Conservation (phyloP, 2,329 filamentous ascomycete genomes). For the Incumbomyces delicatus region DNA sequence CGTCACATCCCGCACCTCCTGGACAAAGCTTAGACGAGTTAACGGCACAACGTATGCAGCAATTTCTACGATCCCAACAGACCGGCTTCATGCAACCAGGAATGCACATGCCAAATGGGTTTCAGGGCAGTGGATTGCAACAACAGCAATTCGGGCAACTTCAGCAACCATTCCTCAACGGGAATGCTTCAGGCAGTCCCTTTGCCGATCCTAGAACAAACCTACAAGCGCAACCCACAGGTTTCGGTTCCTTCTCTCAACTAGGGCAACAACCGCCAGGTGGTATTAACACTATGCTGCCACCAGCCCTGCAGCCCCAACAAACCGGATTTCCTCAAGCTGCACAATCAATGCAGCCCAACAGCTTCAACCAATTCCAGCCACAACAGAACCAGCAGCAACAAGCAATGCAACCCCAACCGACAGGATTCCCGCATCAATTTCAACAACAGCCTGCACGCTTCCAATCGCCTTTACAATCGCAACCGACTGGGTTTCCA, state of each 20-base stretch:
- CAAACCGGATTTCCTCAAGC: conserved; percentile 38
- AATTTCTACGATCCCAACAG: conserved; percentile 50
- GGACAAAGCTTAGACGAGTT: conserved; percentile 71
- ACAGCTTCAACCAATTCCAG: conserved; percentile 5
- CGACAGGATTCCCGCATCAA: conserved; percentile 19
- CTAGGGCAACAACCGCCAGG: conserved; percentile 40
- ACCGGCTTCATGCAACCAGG: conserved; percentile 47
- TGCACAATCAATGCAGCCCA: conserved; percentile 35
- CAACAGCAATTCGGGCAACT: conserved; percentile 39
- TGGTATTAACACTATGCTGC: conserved; percentile 44
- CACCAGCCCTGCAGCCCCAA: conserved; percentile 40
- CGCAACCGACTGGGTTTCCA: conserved; percentile 13
- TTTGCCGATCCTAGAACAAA: conserved; percentile 45
- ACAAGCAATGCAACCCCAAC: conserved; percentile 44
- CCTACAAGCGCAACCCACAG: conserved; percentile 45
- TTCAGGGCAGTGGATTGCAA: conserved; percentile 41
- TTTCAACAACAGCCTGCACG: conserved; percentile 7
- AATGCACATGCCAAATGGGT: conserved; percentile 31
- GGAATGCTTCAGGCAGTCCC: conserved; percentile 34
- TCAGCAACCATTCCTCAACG: conserved; percentile 35
- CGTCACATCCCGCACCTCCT: conserved; percentile 53
- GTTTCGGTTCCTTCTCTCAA: conserved; percentile 37
- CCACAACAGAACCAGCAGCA: conserved; percentile 5
- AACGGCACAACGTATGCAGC: conserved; percentile 55
- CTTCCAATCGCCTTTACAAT: conserved; percentile 22